phyloP scores from a whole-genome alignment of 805 yeast genomes.

The Candida andamanensis region DNA sequence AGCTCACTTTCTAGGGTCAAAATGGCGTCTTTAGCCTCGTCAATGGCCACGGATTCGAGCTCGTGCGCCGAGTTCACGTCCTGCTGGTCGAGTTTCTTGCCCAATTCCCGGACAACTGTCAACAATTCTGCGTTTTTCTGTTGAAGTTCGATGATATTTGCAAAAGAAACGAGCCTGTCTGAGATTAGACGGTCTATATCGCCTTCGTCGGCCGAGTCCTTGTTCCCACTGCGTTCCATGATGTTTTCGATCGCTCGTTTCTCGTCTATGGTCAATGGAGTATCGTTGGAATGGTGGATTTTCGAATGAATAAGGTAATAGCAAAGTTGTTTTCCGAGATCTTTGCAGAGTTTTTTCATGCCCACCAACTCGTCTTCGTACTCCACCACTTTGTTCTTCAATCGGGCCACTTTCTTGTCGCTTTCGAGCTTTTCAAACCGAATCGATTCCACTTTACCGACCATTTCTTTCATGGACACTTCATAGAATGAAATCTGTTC shows the following conservation, averaged over 20 bases:
- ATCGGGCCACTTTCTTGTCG: constrained; percentile 33
- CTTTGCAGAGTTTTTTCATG: constrained; percentile 56
- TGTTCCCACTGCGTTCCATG: constrained; percentile 33
- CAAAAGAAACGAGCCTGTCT: constrained; percentile 68
- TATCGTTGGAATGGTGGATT: constrained; percentile 49
- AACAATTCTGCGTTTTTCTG: constrained; percentile 70
- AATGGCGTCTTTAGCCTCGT: constrained; percentile 68
- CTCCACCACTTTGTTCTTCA: constrained; percentile 33
- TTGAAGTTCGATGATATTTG: constrained; percentile 61
- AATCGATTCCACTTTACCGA: constrained; percentile 46
- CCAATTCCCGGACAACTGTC: constrained; percentile 63
- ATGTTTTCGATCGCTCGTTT: constrained; percentile 57
- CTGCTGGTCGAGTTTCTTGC: constrained; percentile 61
- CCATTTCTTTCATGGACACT: constrained; percentile 52
- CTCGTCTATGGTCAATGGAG: constrained; percentile 63
- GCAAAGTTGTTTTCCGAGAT: constrained; percentile 81
- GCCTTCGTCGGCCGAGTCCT: constrained; percentile 30
- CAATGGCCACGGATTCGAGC: constrained; percentile 45
- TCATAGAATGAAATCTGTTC: constrained; percentile 49
- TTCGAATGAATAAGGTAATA: constrained; percentile 62
- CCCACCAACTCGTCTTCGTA: constrained; percentile 42
- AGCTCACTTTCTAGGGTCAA: constrained; percentile 57
- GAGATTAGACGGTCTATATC: constrained; percentile 73
- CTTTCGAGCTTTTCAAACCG: constrained; percentile 46
- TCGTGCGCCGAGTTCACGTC: constrained; percentile 42